Evolutionary conservation across 768 basidiomycete species (phyloP).

Genomic region (Termitomyces sp.): DNA sequence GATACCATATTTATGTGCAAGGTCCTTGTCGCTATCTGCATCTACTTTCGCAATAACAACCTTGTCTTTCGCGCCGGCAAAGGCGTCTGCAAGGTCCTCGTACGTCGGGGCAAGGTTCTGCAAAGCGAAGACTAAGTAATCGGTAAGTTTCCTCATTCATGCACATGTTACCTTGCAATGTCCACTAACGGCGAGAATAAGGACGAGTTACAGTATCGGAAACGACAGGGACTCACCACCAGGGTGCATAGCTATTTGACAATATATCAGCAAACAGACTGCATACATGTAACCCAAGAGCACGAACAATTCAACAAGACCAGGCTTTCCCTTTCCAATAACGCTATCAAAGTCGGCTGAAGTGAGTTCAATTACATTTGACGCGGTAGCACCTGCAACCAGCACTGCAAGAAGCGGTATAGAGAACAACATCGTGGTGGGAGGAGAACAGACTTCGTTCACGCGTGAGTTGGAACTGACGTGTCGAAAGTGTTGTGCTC

Average conservation of each 20-base stretch:
- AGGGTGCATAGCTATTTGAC: conserved; percentile 67
- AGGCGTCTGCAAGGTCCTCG: conserved; percentile 89
- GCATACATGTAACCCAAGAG: not conserved
- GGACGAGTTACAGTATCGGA: not conserved
- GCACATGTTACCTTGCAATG: conserved; percentile 71
- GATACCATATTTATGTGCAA: conserved; percentile 76
- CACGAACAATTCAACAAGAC: conserved; percentile 87
- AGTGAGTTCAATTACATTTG: conserved; percentile 79
- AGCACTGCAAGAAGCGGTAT: conserved; percentile 49
- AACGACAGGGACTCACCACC: conserved; percentile 51
- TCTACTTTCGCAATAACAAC: conserved; percentile 90
- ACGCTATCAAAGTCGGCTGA: conserved; percentile 69
- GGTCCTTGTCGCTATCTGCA: conserved; percentile 76
- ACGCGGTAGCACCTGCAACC: conserved; percentile 54
- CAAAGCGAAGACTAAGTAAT: conserved; percentile 1
- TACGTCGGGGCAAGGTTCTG: conserved; percentile 86
- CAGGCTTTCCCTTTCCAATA: conserved; percentile 76
- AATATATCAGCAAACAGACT: conserved; percentile 1
- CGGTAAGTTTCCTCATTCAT: not conserved
- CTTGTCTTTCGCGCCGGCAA: conserved; percentile 68
- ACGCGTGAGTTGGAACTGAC: conserved; percentile 12
- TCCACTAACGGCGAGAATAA: conserved; percentile 40
- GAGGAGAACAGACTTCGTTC: conserved; percentile 10
- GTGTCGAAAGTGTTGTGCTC: conserved; percentile 6
- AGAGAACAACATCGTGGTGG: conserved; percentile 51